Conservation (phyloP, 2,329 filamentous ascomycete genomes). For the Nigrospora sphaerica region DNA sequence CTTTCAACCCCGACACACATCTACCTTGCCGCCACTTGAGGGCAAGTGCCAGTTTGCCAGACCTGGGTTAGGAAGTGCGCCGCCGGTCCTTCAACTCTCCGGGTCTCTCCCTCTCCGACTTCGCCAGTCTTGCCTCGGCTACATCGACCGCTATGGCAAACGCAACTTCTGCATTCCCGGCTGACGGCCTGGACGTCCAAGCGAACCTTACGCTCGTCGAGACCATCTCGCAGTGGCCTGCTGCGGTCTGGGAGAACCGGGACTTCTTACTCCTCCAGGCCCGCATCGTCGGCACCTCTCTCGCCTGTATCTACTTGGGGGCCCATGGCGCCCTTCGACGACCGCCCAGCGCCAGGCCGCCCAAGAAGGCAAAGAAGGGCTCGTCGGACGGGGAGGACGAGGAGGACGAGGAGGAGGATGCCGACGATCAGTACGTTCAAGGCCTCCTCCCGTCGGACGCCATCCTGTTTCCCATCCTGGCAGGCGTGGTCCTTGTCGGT, state of each 20-base stretch:
- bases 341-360: slow-evolving; percentile 68
- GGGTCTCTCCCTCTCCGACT: background rate
- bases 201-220: slow-evolving; percentile 20
- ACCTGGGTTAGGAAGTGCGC: too few species aligned
- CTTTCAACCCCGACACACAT: too few species aligned
- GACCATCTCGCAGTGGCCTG: slow-evolving; percentile 18
- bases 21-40: too few species aligned
- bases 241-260: slow-evolving; percentile 18
- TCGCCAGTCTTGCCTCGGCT: background rate
- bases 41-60: too few species aligned
- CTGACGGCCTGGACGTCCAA: slow-evolving; percentile 15
- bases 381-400: slow-evolving; percentile 34
- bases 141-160: slow-evolving; percentile 6
- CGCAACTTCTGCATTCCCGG: slow-evolving; percentile 3
- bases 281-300: slow-evolving; percentile 54
- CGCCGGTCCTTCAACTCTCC: too few species aligned
- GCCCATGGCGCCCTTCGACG: slow-evolving; percentile 79
- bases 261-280: slow-evolving; percentile 38
- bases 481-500: slow-evolving; percentile 62
- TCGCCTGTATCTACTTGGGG: slow-evolving; percentile 78
- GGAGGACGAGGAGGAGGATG: slow-evolving; percentile 45
- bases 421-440: slow-evolving; percentile 47
- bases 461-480: slow-evolving; percentile 75
- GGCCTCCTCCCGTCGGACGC: slow-evolving; percentile 72
- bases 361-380: slow-evolving; percentile 41